Evolutionary conservation across 1,139 yeast species (phyloP), one percentile per base, ranked within the genome.

Genomic region (Candida sp.): DNA sequence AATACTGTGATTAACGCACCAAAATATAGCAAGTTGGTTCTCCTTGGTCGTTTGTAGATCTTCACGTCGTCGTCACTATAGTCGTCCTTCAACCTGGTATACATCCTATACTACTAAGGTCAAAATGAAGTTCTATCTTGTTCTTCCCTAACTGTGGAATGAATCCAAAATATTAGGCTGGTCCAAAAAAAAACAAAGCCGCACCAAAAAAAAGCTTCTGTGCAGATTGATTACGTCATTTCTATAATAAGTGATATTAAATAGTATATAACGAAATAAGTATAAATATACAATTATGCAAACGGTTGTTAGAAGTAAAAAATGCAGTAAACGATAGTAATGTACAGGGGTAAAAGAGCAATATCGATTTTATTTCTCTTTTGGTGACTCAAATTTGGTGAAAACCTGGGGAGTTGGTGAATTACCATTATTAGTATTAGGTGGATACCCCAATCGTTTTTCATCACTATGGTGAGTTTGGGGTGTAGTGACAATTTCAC

Each of bases 401-500:
- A 32, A 9, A 9, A 32, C 11, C 19, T 5, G 34, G 19, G 34
- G 34, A 32, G 34, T 11, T 12, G 34, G 34, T 6, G 34, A 12
- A 11, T 7, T 7, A 6, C 19, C 7, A 12, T n/a, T n/a, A 37
- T 19, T 37, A 8, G 39, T 6, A 7, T 19, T 22, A 11, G 30
- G 5, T n/a, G 11, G 22, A 29, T 27, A 37, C 9, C 34, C 39
- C 21, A 37, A 11, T 22, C 22, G 9, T 22, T 37, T 37, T 15
- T 37, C 39, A n/a, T 37, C 39, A 27, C 34, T 45, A 32, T 51
- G 56, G 36, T 54, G 52, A 27, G 62, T 52, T 45, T 49, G 61
- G 4, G 68, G 70, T 3, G 71, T 63, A 7, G 64, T 56, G 5
- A 62, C 70, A n/a, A 59, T 45, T 11, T 61, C 63, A 39, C 50